phyloP scores from a whole-genome alignment of 2,329 filamentous ascomycete species.

The Rutstroemia sp. region DNA sequence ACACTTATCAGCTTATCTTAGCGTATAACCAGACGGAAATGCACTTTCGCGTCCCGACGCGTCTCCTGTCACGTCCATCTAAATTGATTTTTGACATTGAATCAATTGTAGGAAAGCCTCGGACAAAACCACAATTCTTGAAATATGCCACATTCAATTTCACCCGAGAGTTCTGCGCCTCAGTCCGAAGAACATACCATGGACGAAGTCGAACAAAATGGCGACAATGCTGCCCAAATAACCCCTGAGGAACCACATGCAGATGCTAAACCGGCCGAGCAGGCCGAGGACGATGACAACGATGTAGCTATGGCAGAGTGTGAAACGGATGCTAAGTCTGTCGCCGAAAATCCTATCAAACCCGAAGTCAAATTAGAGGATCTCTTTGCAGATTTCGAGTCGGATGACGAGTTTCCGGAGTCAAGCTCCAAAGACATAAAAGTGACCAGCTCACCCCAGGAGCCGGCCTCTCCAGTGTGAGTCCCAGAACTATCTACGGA shows the following conservation, averaged over 20 bases:
- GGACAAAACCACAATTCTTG: background rate
- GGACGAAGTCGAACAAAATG: slow-evolving; percentile 25
- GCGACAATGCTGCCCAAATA: slow-evolving; percentile 17
- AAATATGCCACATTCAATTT: slow-evolving; percentile 40
- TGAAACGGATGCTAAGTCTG: slow-evolving; percentile 6
- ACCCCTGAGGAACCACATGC: slow-evolving; percentile 1
- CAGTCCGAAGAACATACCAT: slow-evolving; percentile 32
- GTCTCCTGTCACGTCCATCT: background rate
- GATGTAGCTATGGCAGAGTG: slow-evolving; percentile 25
- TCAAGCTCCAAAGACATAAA: slow-evolving; percentile 35
- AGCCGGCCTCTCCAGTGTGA: slow-evolving; percentile 39
- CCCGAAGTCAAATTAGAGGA: slow-evolving; percentile 46
- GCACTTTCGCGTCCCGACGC: slow-evolving; percentile 3
- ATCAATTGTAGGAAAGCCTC: background rate
- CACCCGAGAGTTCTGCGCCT: slow-evolving; percentile 26
- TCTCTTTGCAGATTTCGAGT: slow-evolving; percentile 50
- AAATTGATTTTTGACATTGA: slow-evolving; percentile 8
- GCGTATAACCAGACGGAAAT: background rate
- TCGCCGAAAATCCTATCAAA: slow-evolving; percentile 12
- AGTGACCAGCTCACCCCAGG: slow-evolving; percentile 36
- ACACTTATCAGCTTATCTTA: slow-evolving; percentile 9
- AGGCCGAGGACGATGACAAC: slow-evolving; percentile 14
- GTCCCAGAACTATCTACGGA: slow-evolving; percentile 13
- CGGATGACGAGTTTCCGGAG: slow-evolving; percentile 54
- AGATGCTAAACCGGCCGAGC: slow-evolving; percentile 8